Evolutionary conservation across 2,329 filamentous ascomycete genomes (phyloP).

Genomic region (Fusarium beomiforme): DNA sequence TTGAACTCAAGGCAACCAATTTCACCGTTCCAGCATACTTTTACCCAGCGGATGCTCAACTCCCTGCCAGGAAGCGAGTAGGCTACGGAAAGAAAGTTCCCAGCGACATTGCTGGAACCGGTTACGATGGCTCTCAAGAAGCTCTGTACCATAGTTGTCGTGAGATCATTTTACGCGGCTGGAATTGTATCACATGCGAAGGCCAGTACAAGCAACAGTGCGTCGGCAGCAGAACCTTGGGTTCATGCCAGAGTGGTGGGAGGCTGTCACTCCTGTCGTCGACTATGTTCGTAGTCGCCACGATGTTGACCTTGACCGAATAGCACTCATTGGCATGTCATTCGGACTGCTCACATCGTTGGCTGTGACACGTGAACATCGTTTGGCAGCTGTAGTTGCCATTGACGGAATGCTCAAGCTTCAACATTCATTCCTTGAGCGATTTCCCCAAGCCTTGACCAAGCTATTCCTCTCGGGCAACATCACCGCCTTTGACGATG

Average conservation of each 20-base stretch:
- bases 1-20: slow-evolving; percentile 42
- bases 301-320: slow-evolving; percentile 44
- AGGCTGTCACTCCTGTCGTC: slow-evolving; percentile 52
- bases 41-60: slow-evolving; percentile 30
- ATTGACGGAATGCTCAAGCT: not conserved
- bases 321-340: slow-evolving; percentile 54
- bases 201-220: slow-evolving; percentile 57
- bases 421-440: not conserved
- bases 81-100: slow-evolving; percentile 40
- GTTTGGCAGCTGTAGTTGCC: slow-evolving; percentile 47
- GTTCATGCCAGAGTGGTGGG: slow-evolving; percentile 57
- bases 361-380: slow-evolving; percentile 55
- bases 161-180: slow-evolving; percentile 51
- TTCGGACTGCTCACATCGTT: slow-evolving; percentile 53
- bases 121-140: slow-evolving; percentile 56
- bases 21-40: slow-evolving; percentile 51
- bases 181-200: slow-evolving; percentile 57
- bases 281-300: slow-evolving; percentile 47
- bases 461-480: not conserved
- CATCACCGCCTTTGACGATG: not conserved
- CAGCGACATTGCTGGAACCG: slow-evolving; percentile 53
- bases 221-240: slow-evolving; percentile 52
- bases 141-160: slow-evolving; percentile 52
- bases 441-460: not conserved
- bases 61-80: not conserved